These are phyloP conservation scores for Bimuria novae-zelandiae DNA, from an alignment of 2,329 filamentous ascomycete species.

Conservation along the genomic window DNA sequence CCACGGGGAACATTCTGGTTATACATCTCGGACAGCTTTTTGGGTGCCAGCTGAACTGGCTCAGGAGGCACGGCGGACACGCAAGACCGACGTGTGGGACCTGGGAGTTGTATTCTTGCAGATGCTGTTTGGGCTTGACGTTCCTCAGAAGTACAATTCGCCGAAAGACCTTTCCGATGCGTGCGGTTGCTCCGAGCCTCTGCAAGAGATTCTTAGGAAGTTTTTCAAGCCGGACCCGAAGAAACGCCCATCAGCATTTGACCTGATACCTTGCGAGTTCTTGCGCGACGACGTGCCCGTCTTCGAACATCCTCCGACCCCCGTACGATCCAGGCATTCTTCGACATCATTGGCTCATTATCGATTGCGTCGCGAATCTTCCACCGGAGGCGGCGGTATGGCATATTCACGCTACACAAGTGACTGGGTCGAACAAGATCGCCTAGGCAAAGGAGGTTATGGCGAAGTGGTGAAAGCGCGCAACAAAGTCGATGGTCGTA, in stretches of 20 bases:
- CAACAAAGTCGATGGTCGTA: slow-evolving; percentile 89
- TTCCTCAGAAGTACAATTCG: slow-evolving; percentile 76
- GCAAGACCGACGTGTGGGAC: slow-evolving; percentile 93
- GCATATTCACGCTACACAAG: slow-evolving; percentile 76
- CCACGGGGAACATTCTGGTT: slow-evolving; percentile 56
- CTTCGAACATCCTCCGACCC: slow-evolving; percentile 39
- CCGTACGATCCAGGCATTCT: slow-evolving; percentile 43
- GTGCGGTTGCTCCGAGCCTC: slow-evolving; percentile 71
- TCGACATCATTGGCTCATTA: slow-evolving; percentile 42
- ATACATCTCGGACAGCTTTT: slow-evolving; percentile 73
- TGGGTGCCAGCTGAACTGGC: slow-evolving; percentile 83
- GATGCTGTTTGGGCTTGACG: slow-evolving; percentile 87
- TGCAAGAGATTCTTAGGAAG: slow-evolving; percentile 79
- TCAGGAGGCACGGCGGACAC: slow-evolving; percentile 60
- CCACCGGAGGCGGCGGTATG: slow-evolving; percentile 29
- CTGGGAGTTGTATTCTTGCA: slow-evolving; percentile 89
- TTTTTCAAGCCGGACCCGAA: slow-evolving; percentile 86
- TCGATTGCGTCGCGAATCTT: slow-evolving; percentile 43
- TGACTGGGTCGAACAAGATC: slow-evolving; percentile 89
- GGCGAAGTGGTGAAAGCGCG: slow-evolving; percentile 95
- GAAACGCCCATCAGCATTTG: slow-evolving; percentile 82
- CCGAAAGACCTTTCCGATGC: slow-evolving; percentile 74
- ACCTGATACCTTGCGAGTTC: slow-evolving; percentile 64
- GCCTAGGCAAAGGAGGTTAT: slow-evolving; percentile 90
- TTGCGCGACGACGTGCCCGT: slow-evolving; percentile 56